Percentiles rank a stretch among this genome's conserved stretches.
These are phyloP conservation scores for Helotiales sp. DNA, from an alignment of 2,329 filamentous ascomycete genomes.

Conservation along the genomic window DNA sequence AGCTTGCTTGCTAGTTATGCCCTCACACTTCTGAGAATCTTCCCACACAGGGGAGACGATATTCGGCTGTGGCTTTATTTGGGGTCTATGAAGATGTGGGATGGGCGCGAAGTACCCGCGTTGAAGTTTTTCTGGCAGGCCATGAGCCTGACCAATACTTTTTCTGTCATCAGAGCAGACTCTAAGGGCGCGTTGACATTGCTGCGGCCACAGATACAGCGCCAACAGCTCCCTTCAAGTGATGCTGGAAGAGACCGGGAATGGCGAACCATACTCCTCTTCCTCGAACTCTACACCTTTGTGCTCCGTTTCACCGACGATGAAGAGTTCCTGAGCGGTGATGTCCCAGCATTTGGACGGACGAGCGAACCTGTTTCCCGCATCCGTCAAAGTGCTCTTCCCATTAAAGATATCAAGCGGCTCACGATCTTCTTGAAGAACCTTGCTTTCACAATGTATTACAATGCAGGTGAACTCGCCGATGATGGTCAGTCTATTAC, in stretches of 20 bases:
- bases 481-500: slow-evolving; percentile 47
- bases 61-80: slow-evolving; percentile 94
- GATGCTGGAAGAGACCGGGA: slow-evolving; percentile 53
- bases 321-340: slow-evolving; percentile 83
- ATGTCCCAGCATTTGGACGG: slow-evolving; percentile 48
- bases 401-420: slow-evolving; percentile 70
- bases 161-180: slow-evolving; percentile 59
- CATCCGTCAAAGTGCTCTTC: slow-evolving; percentile 69
- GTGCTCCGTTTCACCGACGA: slow-evolving; percentile 92
- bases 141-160: slow-evolving; percentile 60
- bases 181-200: slow-evolving; percentile 62
- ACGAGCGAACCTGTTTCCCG: slow-evolving; percentile 51
- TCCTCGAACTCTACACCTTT: slow-evolving; percentile 93
- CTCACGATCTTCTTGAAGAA: slow-evolving; percentile 89
- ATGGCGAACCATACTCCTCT: slow-evolving; percentile 88
- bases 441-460: slow-evolving; percentile 86
- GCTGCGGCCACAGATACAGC: slow-evolving; percentile 38
- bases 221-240: slow-evolving; percentile 16
- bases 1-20: slow-evolving; percentile 84
- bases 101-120: slow-evolving; percentile 58
- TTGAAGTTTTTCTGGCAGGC: slow-evolving; percentile 87
- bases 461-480: slow-evolving; percentile 72
- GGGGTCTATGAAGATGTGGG: slow-evolving; percentile 51
- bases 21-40: slow-evolving; percentile 82
- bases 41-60: slow-evolving; percentile 80